Evolutionary conservation across 768 basidiomycete genomes (phyloP).

Genomic region (Boletus pseudo-olivaceus): DNA sequence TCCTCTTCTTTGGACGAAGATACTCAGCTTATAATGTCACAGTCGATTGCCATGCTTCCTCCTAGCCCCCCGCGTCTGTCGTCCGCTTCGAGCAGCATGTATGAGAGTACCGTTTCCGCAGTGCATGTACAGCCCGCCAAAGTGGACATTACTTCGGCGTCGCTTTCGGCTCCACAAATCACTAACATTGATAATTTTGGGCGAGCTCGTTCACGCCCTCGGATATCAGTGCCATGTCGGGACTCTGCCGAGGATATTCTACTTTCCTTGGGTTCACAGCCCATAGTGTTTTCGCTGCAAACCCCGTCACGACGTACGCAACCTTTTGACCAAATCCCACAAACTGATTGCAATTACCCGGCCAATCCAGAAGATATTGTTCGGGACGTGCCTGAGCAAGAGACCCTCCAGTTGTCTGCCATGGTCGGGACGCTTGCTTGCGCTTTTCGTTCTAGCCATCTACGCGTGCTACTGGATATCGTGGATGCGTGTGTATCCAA

Average conservation of each 20-base stretch:
- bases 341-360: constrained; percentile 3
- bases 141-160: not conserved
- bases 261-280: constrained; percentile 59
- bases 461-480: constrained; percentile 47
- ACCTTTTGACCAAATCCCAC: constrained; percentile 5
- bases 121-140: not conserved
- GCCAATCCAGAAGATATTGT: constrained; percentile 4
- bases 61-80: constrained; percentile 42
- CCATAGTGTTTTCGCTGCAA: constrained; percentile 53
- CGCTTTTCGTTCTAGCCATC: constrained; percentile 54
- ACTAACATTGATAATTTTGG: not conserved
- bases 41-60: constrained; percentile 65
- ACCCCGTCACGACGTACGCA: constrained; percentile 38
- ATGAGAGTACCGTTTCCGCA: constrained; percentile 66
- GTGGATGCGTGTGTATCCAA: constrained; percentile 32
- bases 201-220: constrained; percentile 4
- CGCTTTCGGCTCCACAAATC: not conserved
- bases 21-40: constrained; percentile 65
- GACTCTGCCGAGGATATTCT: constrained; percentile 42
- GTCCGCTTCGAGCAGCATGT: constrained; percentile 66
- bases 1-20: constrained; percentile 65
- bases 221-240: constrained; percentile 5
- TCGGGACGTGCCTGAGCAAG: constrained; percentile 17
- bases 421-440: constrained; percentile 52
- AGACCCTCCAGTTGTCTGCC: constrained; percentile 40